Conservation (phyloP, 768 basidiomycete genomes). For the Tephrocybe sp. region DNA sequence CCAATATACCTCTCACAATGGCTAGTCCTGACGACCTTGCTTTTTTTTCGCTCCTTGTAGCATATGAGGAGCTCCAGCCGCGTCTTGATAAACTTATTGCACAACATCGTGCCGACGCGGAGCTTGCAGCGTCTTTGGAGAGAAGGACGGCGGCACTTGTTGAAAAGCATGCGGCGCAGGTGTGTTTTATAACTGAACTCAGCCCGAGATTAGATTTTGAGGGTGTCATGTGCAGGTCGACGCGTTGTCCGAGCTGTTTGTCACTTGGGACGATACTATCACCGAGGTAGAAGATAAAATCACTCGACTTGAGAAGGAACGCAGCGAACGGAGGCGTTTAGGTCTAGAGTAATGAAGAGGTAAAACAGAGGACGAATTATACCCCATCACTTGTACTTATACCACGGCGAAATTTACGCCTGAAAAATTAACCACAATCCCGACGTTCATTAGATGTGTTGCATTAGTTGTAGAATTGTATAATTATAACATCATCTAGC, state of each 20-base stretch:
- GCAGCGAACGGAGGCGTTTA: slow-evolving; percentile 54
- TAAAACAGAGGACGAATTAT: not conserved
- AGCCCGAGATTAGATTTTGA: not conserved
- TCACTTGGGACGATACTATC: slow-evolving; percentile 79
- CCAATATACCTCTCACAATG: not conserved
- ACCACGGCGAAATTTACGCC: slow-evolving; percentile 1
- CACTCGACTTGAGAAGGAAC: slow-evolving; percentile 55
- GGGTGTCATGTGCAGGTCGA: slow-evolving; percentile 53
- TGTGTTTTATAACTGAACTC: slow-evolving; percentile 30
- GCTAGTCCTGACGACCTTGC: not conserved
- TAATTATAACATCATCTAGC: slow-evolving; percentile 3
- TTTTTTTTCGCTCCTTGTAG: slow-evolving; percentile 31
- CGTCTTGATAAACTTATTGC: slow-evolving; percentile 59
- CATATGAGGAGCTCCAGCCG: slow-evolving; percentile 58
- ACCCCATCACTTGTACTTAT: slow-evolving; percentile 2
- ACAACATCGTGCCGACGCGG: slow-evolving; percentile 58
- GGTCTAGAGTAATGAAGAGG: slow-evolving; percentile 45
- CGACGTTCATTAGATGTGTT: not conserved
- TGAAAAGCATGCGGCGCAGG: slow-evolving; percentile 69
- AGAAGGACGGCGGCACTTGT: slow-evolving; percentile 61
- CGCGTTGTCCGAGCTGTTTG: slow-evolving; percentile 78
- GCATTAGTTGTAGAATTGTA: slow-evolving; percentile 6
- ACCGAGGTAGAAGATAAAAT: slow-evolving; percentile 64
- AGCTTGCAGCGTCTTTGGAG: slow-evolving; percentile 60
- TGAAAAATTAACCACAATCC: not conserved